These are phyloP conservation scores for Myochromella boudieri DNA, from an alignment of 768 basidiomycete genomes.

Conservation along the genomic window DNA sequence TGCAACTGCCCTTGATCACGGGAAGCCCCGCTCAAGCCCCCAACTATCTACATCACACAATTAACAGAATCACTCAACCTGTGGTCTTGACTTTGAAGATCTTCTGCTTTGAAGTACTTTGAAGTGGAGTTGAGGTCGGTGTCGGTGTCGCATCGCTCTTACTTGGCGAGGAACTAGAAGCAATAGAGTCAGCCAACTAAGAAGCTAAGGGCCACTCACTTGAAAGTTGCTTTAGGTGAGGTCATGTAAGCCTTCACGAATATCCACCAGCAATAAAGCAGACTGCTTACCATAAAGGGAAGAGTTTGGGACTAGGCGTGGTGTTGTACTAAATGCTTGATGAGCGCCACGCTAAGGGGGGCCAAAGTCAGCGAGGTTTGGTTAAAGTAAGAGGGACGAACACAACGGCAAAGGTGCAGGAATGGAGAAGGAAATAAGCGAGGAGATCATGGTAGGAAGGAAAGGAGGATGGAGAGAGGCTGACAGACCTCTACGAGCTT, in stretches of 20 bases:
- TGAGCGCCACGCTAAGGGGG: no score
- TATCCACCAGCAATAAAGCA: no score
- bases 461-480: neutral
- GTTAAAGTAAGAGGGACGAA: neutral
- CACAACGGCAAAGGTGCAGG: neutral
- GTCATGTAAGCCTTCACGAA: no score
- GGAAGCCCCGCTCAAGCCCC: constrained; percentile 5
- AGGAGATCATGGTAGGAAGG: neutral
- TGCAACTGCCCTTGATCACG: constrained; percentile 1
- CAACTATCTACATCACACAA: neutral
- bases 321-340: no score
- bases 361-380: neutral
- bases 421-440: neutral
- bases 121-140: neutral
- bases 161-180: neutral
- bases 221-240: no score
- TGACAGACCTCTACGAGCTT: neutral
- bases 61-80: neutral
- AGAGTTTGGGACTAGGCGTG: no score
- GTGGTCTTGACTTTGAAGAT: neutral
- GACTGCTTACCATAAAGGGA: no score
- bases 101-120: neutral
- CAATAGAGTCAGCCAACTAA: no score
- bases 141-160: neutral
- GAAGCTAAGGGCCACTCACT: no score